A percentile compares a stretch with the other conserved stretches of the same genome.
Conservation (phyloP, 108 stramenopile species). For the Stephanodiscus triporus region DNA sequence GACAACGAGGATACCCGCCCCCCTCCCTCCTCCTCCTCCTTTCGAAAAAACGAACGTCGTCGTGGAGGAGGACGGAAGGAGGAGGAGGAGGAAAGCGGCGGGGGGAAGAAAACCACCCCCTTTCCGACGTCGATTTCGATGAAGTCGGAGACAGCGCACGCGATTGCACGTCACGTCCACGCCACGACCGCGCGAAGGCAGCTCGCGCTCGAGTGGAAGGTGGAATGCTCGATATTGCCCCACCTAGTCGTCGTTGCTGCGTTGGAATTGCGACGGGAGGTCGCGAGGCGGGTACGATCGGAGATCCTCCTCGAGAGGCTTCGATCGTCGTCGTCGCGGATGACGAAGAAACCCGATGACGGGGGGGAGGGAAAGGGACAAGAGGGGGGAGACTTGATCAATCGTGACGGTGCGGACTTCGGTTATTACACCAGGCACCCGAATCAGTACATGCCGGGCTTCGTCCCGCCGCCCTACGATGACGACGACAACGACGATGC, state of each 20-base stretch:
- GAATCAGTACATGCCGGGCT: constrained; percentile 42
- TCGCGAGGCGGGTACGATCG: constrained; percentile 25
- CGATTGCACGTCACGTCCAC: constrained; percentile 31
- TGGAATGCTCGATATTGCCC: constrained; percentile 26
- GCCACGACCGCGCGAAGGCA: constrained; percentile 21
- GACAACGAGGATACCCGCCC: too few relatives aligned
- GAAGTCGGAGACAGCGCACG: constrained; percentile 1
- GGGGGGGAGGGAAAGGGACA: not conserved
- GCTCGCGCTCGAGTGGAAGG: constrained; percentile 28
- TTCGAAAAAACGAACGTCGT: not conserved
- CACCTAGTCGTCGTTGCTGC: constrained; percentile 26
- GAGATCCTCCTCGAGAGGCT: constrained; percentile 29
- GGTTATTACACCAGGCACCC: constrained; percentile 44
- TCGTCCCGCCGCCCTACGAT: constrained; percentile 7
- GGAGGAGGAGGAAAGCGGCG: not conserved
- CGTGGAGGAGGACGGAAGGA: not conserved
- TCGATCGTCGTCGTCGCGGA: constrained; percentile 6
- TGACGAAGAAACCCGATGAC: not conserved
- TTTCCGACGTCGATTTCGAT: not conserved
- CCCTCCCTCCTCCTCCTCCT: not conserved
- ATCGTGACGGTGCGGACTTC: constrained; percentile 25
- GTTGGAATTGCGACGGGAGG: constrained; percentile 32
- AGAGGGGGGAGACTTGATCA: constrained; percentile 5
- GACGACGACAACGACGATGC: constrained; percentile 22
- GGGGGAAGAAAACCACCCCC: too few relatives aligned